Evolutionary conservation across 352 stramenopile species (phyloP).

Genomic region (Blastocystis sp.): DNA sequence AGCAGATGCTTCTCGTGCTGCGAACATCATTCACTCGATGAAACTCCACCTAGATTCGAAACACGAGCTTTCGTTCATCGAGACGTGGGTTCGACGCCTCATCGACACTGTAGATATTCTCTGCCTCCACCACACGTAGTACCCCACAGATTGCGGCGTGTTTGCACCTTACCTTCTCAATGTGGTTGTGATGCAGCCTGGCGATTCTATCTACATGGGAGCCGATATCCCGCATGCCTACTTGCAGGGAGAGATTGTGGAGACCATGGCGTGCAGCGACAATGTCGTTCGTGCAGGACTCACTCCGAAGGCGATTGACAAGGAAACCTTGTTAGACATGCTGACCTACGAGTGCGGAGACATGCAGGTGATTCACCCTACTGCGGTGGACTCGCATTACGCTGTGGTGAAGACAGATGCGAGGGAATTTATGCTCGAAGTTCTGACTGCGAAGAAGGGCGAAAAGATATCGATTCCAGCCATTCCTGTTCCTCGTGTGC

Average conservation of each 20-base stretch:
- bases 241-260: constrained; percentile 81
- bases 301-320: constrained; percentile 98
- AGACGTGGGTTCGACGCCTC: constrained; percentile 73
- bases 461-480: background rate
- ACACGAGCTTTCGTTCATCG: background rate
- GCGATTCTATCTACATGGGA: constrained; percentile 91
- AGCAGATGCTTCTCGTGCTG: background rate
- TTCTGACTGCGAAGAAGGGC: constrained; percentile 34
- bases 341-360: constrained; percentile 80
- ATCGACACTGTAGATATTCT: constrained; percentile 59
- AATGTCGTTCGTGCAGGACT: constrained; percentile 96
- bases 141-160: constrained; percentile 88
- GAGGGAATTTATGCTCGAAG: constrained; percentile 46
- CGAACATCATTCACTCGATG: constrained; percentile 72
- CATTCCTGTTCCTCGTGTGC: background rate
- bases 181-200: constrained; percentile 85
- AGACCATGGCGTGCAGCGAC: constrained; percentile 97
- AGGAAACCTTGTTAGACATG: constrained; percentile 89
- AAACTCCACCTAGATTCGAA: constrained; percentile 72
- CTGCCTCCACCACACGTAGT: constrained; percentile 70
- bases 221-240: constrained; percentile 99
- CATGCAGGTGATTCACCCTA: background rate
- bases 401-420: background rate
- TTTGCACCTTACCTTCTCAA: constrained; percentile 97
- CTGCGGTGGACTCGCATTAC: background rate